Percentiles rank a stretch among this genome's conserved stretches.
Evolutionary conservation across 2,329 filamentous ascomycete species (phyloP).

Genomic region (Alternaria hordeiaustralica): DNA sequence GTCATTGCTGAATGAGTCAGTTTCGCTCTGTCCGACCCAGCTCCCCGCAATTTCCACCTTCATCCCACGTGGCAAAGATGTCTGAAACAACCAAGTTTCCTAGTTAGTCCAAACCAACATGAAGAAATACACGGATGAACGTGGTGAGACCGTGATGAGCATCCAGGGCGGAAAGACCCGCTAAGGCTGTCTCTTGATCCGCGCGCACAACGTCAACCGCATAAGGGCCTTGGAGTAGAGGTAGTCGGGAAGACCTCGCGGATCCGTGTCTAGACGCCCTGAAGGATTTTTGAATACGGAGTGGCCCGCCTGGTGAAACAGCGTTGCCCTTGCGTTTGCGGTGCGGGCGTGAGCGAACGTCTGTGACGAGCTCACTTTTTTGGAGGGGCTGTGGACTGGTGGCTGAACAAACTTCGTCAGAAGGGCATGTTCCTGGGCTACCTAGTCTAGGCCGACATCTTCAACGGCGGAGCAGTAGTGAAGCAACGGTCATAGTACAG

Average conservation of each 20-base stretch:
- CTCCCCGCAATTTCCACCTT: constrained; percentile 2
- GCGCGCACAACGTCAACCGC: background rate
- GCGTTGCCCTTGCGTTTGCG: background rate
- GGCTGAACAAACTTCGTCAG: constrained; percentile 2
- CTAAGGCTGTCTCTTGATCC: background rate
- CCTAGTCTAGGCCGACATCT: background rate
- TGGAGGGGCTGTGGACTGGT: background rate
- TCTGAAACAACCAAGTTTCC: constrained; percentile 1
- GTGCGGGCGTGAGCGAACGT: background rate
- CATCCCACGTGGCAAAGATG: background rate
- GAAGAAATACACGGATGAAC: background rate
- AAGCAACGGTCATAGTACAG: constrained; percentile 8
- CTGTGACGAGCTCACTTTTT: constrained; percentile 1
- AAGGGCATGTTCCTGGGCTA: constrained; percentile 4
- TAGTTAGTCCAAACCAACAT: background rate
- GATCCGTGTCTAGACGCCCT: constrained; percentile 1
- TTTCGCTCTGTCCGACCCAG: constrained; percentile 1
- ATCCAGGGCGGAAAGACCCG: background rate
- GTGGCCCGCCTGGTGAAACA: constrained; percentile 1
- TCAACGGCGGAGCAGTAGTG: constrained; percentile 6
- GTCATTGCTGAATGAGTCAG: background rate
- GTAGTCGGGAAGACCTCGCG: background rate
- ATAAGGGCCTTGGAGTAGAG: background rate
- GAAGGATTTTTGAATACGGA: background rate
- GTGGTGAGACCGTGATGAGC: background rate